Evolutionary conservation across 2,329 filamentous ascomycete species (phyloP), one percentile per base, ranked within the genome.

Genomic region (Grosmannia serpens): DNA sequence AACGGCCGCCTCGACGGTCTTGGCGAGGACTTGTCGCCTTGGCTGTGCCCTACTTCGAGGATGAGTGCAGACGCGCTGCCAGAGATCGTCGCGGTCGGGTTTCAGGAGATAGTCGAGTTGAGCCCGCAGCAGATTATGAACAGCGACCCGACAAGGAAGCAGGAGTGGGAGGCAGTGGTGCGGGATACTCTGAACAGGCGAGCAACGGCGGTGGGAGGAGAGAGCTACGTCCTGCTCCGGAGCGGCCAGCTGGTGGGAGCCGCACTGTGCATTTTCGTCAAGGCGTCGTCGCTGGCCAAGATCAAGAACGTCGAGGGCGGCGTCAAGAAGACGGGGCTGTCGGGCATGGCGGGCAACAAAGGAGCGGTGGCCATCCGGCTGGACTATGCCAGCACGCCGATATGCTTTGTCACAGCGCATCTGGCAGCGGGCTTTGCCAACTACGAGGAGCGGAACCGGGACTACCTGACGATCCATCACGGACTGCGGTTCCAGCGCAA

Each of bases 61-160:
- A 70, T 70, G 46, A 67, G 79, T 11, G 79, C 82, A 6, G 70
- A 83, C 4, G 77, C 82, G 53, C 84, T 88, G 61, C 91, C 94
- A 7, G 88, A 92, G 60, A 88, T 99, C 44, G 85, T 95, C 56
- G 91, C 88, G 9, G 86, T 96, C 20, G 94, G 90, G 0, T 97
- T 99, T 66, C 94, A 99, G 69, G 94, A 99, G 71, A 97, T 99
- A 62, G 94, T 99, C n/a, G 89, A 96, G 68, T 76, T 99, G 53
- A 96, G 90, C 65, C 94, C 95, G 20, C 92, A 97, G 70, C 94
- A 99, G 68, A 97, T 99, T 67, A 96, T 99, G 91, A 96, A 95
- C 64, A 97, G 91, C 61, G 92, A 99, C 69, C 94, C 94, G 1
- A 84, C 85, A 3, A 82, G 89, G 57, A 89, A 92, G 64, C 85